phyloP scores from a whole-genome alignment of 352 stramenopile genomes.

The Phytopythium oedochilum region DNA sequence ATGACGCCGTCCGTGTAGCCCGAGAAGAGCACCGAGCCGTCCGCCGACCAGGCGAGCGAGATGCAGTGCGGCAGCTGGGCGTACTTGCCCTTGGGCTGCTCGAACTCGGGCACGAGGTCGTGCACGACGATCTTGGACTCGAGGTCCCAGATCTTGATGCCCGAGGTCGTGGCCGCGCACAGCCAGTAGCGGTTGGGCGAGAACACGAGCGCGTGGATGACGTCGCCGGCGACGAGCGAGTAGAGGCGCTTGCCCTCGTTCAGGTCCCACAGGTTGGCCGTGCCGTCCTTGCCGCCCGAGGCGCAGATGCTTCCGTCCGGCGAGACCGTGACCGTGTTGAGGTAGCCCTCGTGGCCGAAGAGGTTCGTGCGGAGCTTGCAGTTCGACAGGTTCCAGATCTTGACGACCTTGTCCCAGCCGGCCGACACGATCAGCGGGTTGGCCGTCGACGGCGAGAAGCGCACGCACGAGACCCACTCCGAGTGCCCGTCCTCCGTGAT shows the following conservation, averaged over 20 bases:
- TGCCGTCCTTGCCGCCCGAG: conserved; percentile 99
- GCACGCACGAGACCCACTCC: conserved; percentile 99
- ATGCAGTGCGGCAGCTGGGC: conserved; percentile 94
- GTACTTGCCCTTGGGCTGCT: conserved; percentile 91
- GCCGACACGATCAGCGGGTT: conserved; percentile 98
- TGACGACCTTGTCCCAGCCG: conserved; percentile 99
- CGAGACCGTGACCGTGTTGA: conserved; percentile 99
- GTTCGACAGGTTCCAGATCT: conserved; percentile 99
- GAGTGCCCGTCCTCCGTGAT: conserved; percentile 98
- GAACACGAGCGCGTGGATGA: conserved; percentile 97
- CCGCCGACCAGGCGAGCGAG: conserved; percentile 97
- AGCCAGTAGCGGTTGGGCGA: conserved; percentile 99
- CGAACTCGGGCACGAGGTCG: conserved; percentile 93
- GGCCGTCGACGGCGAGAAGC: conserved; percentile 96
- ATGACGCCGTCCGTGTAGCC: conserved; percentile 99
- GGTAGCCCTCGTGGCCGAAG: conserved; percentile 98
- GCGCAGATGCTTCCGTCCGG: conserved; percentile 99
- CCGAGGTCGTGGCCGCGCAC: conserved; percentile 96
- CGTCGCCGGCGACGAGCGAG: conserved; percentile 97
- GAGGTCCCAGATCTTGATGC: conserved; percentile 99
- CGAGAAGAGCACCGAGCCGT: conserved; percentile 98
- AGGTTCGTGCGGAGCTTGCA: conserved; percentile 99
- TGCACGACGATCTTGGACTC: conserved; percentile 99
- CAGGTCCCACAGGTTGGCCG: conserved; percentile 99
- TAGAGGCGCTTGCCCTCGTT: conserved; percentile 99